Evolutionary conservation across 2,329 filamentous ascomycete species (phyloP).

Genomic region (Cladosporium sp.): DNA sequence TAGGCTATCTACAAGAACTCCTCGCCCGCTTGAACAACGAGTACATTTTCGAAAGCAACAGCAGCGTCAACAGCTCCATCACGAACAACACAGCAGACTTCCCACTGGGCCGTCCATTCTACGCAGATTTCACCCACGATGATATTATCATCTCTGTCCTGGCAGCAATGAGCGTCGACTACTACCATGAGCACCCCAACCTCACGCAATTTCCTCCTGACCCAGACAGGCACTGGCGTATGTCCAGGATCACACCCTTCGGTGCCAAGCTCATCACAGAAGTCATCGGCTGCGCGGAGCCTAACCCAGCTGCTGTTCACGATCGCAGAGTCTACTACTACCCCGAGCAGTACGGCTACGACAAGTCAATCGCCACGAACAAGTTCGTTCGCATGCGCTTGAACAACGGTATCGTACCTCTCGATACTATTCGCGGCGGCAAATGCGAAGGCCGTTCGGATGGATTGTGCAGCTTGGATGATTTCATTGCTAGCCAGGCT

Average conservation of each 20-base stretch:
- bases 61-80: constrained; percentile 54
- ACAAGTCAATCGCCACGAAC: constrained; percentile 42
- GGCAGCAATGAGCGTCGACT: constrained; percentile 57
- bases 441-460: constrained; percentile 47
- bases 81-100: constrained; percentile 51
- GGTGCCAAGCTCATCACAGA: constrained; percentile 58
- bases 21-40: constrained; percentile 52
- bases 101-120: constrained; percentile 53
- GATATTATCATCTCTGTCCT: constrained; percentile 55
- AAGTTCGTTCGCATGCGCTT: constrained; percentile 55
- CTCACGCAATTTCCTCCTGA: constrained; percentile 48
- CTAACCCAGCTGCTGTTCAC: constrained; percentile 45
- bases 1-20: constrained; percentile 57
- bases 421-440: constrained; percentile 52
- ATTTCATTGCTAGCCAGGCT: constrained; percentile 47
- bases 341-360: constrained; percentile 50
- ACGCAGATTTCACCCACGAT: constrained; percentile 58
- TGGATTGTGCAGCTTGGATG: constrained; percentile 48
- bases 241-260: constrained; percentile 58
- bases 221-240: constrained; percentile 50
- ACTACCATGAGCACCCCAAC: constrained; percentile 53
- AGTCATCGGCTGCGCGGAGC: constrained; percentile 53
- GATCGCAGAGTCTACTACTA: constrained; percentile 46
- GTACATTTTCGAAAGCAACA: constrained; percentile 52
- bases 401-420: constrained; percentile 53